Percentiles rank a stretch among this genome's conserved stretches.
phyloP scores from a whole-genome alignment of 345 rosid genomes.

The Crucihimalaya himalaica region DNA sequence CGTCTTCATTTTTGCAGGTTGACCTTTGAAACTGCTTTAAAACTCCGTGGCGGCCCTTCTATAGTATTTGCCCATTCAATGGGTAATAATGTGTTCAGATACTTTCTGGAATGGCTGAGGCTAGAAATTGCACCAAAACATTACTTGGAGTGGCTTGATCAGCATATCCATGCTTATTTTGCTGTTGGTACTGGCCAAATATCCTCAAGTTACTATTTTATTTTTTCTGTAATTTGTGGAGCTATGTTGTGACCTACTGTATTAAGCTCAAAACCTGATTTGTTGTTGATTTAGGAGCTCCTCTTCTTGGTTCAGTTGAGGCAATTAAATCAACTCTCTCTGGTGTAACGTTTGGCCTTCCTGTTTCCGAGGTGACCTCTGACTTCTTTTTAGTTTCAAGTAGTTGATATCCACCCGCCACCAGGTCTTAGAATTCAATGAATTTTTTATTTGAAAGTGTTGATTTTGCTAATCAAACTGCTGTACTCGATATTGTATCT shows the following conservation, averaged over 20 bases:
- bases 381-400: constrained; percentile 25
- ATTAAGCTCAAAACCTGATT: constrained; percentile 19
- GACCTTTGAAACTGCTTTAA: constrained; percentile 93
- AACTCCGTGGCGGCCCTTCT: constrained; percentile 93
- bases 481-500: constrained; percentile 7
- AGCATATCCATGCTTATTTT: constrained; percentile 91
- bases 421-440: neutral
- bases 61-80: constrained; percentile 95
- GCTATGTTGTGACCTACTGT: neutral
- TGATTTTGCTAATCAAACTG: constrained; percentile 6
- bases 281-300: constrained; percentile 66
- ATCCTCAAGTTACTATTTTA: constrained; percentile 8
- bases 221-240: constrained; percentile 15
- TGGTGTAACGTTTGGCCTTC: constrained; percentile 91
- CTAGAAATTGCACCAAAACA: constrained; percentile 98
- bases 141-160: constrained; percentile 85
- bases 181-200: constrained; percentile 72
- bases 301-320: constrained; percentile 93
- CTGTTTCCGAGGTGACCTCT: constrained; percentile 85
- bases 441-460: neutral
- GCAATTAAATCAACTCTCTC: constrained; percentile 74
- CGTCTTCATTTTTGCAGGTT: constrained; percentile 51
- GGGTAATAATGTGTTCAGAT: constrained; percentile 95
- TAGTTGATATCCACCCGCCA: neutral
- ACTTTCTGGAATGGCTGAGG: constrained; percentile 97